Conservation (phyloP, 2,329 filamentous ascomycete genomes). For the Talaromyces sp. region DNA sequence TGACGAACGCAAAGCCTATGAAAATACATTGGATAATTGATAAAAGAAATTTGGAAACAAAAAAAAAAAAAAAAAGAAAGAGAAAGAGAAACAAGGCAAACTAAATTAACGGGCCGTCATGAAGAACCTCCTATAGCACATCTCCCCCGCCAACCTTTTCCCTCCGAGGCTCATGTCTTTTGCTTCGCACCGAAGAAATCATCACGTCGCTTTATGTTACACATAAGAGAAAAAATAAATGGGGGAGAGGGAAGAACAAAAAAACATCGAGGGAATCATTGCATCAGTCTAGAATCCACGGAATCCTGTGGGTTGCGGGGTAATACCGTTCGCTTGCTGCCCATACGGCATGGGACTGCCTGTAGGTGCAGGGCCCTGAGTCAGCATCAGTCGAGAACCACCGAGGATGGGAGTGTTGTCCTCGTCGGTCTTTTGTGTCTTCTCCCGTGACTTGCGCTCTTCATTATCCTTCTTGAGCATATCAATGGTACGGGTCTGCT, state of each 20-base stretch:
- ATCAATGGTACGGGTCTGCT: slow-evolving; percentile 85
- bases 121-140: slow-evolving; percentile 13
- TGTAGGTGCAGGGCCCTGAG: slow-evolving; percentile 72
- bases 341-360: slow-evolving; percentile 68
- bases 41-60: no score
- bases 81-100: slow-evolving; percentile 13
- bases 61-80: not conserved
- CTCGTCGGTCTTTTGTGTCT: slow-evolving; percentile 82
- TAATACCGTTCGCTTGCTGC: slow-evolving; percentile 79
- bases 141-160: slow-evolving; percentile 8
- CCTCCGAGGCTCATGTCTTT: slow-evolving; percentile 26
- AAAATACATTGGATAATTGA: slow-evolving; percentile 29
- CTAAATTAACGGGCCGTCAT: slow-evolving; percentile 27
- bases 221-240: slow-evolving; percentile 30
- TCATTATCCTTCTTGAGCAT: slow-evolving; percentile 93
- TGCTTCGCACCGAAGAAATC: slow-evolving; percentile 27
- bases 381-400: slow-evolving; percentile 88
- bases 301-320: slow-evolving; percentile 83
- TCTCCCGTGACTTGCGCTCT: slow-evolving; percentile 74
- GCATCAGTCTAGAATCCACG: slow-evolving; percentile 52
- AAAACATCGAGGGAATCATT: slow-evolving; percentile 17
- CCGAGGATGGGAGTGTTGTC: slow-evolving; percentile 93
- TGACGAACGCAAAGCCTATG: slow-evolving; percentile 6
- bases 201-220: slow-evolving; percentile 39
- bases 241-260: slow-evolving; percentile 1